Evolutionary conservation across 1,284 basidiomycete species (phyloP), one percentile per base, ranked within the genome.

Genomic region (Malassezia cuniculi): DNA sequence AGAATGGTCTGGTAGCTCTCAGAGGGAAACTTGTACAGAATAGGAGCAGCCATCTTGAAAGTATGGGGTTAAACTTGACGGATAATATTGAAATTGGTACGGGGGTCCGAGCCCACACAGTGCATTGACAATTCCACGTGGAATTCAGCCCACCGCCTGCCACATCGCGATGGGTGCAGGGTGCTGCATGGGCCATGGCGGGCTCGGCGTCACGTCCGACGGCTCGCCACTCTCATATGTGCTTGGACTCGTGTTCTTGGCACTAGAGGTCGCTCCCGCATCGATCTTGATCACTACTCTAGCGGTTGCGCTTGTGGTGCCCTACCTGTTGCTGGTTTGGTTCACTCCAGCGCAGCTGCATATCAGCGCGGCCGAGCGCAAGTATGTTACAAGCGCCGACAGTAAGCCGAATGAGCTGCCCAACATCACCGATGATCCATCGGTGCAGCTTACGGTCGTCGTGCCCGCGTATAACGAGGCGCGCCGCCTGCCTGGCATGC

Each of bases 381-480:
- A 20, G 17, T 45, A 39, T 27, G n/a, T n/a, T n/a, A 35, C 27
- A 21, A 36, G 16, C 8, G 29, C 27, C 9, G 29, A 10, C 2
- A 16, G 36, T n/a, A 27, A 33, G 3, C 15, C 19, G 8, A 21
- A 16, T 6, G 27, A 31, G 12, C 41, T 33, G 29, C 43, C 30
- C 10, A 35, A 35, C 12, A 72, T 48, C 1, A 72, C 80, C 19
- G 78, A 81, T 54, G 27, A 30, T 21, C 46, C 56, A 2, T 40
- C 36, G 4, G 52, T 70, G 27, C 62, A 65, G 27, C 71, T 94
- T 20, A 80, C 77, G 15, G 75, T 93, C 48, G 74, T 93, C 42
- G 77, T 93, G 6, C 87, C 87, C 10, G 86, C 87, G 0, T 94
- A 79, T 72, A 93, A 93, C 60, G 87, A 93, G 69, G 76, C 76